A percentile compares a stretch with the other conserved stretches of the same genome.
These are phyloP conservation scores for Candida nemodendra DNA, from an alignment of 805 yeast genomes.

Conservation along the genomic window DNA sequence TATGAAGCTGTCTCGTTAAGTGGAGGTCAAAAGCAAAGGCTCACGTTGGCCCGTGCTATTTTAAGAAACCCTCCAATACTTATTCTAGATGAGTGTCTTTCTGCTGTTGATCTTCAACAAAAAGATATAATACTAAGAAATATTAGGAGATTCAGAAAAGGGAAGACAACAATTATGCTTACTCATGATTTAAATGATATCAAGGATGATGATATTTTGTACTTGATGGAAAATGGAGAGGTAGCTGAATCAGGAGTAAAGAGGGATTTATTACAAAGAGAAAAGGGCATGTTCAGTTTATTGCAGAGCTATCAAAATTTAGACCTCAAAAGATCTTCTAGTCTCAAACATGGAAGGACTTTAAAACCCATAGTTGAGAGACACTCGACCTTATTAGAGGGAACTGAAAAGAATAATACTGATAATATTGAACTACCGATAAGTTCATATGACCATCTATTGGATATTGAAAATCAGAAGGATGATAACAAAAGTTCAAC, in stretches of 20 bases:
- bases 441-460: not conserved
- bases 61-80: constrained; percentile 71
- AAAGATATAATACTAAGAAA: constrained; percentile 46
- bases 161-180: constrained; percentile 73
- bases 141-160: constrained; percentile 58
- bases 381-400: not conserved
- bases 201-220: constrained; percentile 52
- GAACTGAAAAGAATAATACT: not conserved
- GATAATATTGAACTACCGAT: not conserved
- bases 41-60: constrained; percentile 82
- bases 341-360: no score
- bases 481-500: constrained; percentile 21
- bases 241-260: constrained; percentile 47
- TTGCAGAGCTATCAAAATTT: constrained; percentile 3
- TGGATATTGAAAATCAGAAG: constrained; percentile 12
- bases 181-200: constrained; percentile 76
- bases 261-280: constrained; percentile 27
- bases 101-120: constrained; percentile 67
- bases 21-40: constrained; percentile 89
- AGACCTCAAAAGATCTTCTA: not conserved
- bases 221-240: constrained; percentile 57
- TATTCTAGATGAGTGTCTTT: constrained; percentile 81
- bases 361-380: not conserved
- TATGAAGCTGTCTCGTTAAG: constrained; percentile 51
- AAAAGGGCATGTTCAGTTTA: constrained; percentile 4